Evolutionary conservation across 2,329 filamentous ascomycete species (phyloP).

Genomic region (Xylaria sp.): DNA sequence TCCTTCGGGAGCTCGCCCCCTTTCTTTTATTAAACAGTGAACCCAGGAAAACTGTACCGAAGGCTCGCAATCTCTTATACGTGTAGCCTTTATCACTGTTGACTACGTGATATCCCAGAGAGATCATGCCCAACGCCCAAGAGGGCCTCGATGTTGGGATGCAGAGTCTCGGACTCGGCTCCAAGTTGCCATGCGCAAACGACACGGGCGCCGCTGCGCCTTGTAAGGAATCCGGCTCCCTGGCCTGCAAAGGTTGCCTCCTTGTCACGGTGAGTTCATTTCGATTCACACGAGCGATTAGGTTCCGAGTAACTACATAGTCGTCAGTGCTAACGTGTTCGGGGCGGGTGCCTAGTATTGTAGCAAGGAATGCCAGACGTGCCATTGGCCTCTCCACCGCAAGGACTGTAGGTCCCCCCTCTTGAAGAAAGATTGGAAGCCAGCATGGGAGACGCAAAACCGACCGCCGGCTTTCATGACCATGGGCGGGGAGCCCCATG

Average conservation of each 20-base stretch:
- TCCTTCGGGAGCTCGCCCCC: no score
- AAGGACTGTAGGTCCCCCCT: slow-evolving; percentile 35
- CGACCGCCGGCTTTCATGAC: slow-evolving; percentile 32
- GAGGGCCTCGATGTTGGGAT: not conserved
- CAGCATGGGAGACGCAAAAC: slow-evolving; percentile 33
- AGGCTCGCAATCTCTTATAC: no score
- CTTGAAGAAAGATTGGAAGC: slow-evolving; percentile 34
- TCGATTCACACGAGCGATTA: not conserved
- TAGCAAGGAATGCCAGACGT: slow-evolving; percentile 34
- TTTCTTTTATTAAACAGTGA: no score
- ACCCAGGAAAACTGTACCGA: no score
- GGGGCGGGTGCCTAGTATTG: slow-evolving; percentile 38
- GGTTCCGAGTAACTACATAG: not conserved
- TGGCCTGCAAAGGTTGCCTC: slow-evolving; percentile 16
- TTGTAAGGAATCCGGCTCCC: slow-evolving; percentile 6
- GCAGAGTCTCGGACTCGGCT: not conserved
- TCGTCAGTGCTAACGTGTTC: not conserved
- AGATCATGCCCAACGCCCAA: no score
- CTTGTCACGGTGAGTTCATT: slow-evolving; percentile 12
- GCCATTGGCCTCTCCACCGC: slow-evolving; percentile 37
- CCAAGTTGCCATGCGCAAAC: slow-evolving; percentile 12
- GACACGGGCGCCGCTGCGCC: not conserved
- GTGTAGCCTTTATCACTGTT: no score
- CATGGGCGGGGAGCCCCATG: not conserved
- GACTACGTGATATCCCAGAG: no score